Evolutionary conservation across 2,329 filamentous ascomycete genomes (phyloP).

Genomic region (Cercospora zeae-maydis): DNA sequence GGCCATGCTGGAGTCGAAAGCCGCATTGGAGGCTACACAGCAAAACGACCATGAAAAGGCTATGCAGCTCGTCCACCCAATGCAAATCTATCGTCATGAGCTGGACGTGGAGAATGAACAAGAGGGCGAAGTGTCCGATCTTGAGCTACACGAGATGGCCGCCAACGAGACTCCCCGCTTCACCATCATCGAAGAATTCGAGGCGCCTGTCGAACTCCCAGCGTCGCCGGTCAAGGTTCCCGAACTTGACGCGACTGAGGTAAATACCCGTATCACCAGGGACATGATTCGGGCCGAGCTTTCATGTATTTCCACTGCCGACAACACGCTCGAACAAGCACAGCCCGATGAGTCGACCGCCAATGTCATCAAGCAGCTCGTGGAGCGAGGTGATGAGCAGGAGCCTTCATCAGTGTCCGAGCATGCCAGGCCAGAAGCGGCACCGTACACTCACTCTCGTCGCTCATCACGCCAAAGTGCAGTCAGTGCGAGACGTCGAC

Average conservation of each 20-base stretch:
- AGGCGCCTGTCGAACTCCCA: slow-evolving; percentile 36
- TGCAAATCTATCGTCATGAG: slow-evolving; percentile 19
- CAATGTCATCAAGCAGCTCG: slow-evolving; percentile 18
- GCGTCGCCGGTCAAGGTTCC: slow-evolving; percentile 35
- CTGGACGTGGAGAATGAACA: slow-evolving; percentile 21
- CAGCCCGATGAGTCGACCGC: slow-evolving; percentile 22
- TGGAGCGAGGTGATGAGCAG: slow-evolving; percentile 9
- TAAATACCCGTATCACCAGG: slow-evolving; percentile 33
- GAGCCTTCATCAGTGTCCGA: neutral
- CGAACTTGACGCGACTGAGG: slow-evolving; percentile 29
- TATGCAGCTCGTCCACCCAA: slow-evolving; percentile 16
- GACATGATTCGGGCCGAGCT: slow-evolving; percentile 38
- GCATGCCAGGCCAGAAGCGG: neutral
- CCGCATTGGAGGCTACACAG: slow-evolving; percentile 30
- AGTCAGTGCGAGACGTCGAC: slow-evolving; percentile 9
- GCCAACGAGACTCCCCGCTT: slow-evolving; percentile 34
- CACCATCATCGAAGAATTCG: slow-evolving; percentile 34
- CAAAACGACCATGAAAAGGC: slow-evolving; percentile 21
- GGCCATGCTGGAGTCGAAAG: slow-evolving; percentile 42
- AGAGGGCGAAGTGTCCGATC: slow-evolving; percentile 22
- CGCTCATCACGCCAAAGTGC: slow-evolving; percentile 14
- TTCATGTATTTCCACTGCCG: slow-evolving; percentile 27
- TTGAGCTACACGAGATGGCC: slow-evolving; percentile 34
- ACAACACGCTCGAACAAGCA: slow-evolving; percentile 22
- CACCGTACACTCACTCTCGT: slow-evolving; percentile 6